A percentile compares a stretch with the other conserved stretches of the same genome.
Conservation (phyloP, 1,139 yeast genomes). For the Pichia inconspicua region DNA sequence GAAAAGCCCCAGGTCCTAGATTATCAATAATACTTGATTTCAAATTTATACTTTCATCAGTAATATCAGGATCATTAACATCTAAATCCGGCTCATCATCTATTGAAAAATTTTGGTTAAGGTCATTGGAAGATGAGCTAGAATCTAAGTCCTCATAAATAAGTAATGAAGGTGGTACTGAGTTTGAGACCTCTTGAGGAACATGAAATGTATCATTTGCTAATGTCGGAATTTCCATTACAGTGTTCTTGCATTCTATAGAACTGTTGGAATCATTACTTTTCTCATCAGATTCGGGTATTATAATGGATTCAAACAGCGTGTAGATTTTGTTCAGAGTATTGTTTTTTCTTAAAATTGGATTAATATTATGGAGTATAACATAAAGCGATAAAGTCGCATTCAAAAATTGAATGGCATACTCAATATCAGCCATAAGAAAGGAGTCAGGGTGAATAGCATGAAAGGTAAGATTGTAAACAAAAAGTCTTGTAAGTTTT, state of each 20-base stretch:
- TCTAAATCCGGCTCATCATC: not conserved
- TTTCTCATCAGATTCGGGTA: not conserved
- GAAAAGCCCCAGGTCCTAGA: slow-evolving; percentile 24
- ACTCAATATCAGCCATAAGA: slow-evolving; percentile 21
- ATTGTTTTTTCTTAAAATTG: slow-evolving; percentile 25
- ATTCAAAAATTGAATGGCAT: slow-evolving; percentile 30
- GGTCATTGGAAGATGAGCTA: not conserved
- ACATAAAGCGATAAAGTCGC: slow-evolving; percentile 38
- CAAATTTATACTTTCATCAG: slow-evolving; percentile 6
- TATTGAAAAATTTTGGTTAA: not conserved
- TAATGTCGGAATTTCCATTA: not conserved
- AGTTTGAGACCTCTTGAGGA: not conserved
- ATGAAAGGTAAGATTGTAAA: slow-evolving; percentile 20
- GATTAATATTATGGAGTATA: slow-evolving; percentile 28
- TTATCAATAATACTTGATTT: not conserved
- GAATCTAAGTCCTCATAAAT: not conserved
- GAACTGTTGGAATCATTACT: not conserved
- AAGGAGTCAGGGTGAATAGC: slow-evolving; percentile 12
- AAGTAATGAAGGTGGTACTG: not conserved
- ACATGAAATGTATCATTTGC: not conserved
- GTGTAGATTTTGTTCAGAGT: slow-evolving; percentile 18
- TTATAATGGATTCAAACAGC: slow-evolving; percentile 8
- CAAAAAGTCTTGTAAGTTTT: slow-evolving; percentile 8
- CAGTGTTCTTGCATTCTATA: not conserved
- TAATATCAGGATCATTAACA: not conserved